phyloP scores from a whole-genome alignment of 1,284 basidiomycete genomes.

The Puccinia coronata region DNA sequence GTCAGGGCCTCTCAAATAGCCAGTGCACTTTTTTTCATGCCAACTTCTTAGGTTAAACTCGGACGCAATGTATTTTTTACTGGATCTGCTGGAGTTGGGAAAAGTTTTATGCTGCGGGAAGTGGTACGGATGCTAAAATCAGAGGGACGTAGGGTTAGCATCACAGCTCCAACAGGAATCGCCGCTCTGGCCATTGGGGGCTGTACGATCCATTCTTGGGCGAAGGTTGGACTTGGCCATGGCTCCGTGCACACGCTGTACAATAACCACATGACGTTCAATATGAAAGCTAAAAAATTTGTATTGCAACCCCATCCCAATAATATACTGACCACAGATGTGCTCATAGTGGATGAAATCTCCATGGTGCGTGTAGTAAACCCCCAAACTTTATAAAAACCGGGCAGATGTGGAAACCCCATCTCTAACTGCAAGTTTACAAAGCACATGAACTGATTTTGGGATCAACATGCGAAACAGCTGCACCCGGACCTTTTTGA shows the following conservation, averaged over 20 bases:
- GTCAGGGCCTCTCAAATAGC: neutral
- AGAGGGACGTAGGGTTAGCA: neutral
- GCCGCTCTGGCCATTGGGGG: slow-evolving; percentile 42
- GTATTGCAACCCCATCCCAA: neutral
- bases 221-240: slow-evolving; percentile 34
- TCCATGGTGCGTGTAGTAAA: slow-evolving; percentile 36
- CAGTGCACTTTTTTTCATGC: neutral
- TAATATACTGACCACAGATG: slow-evolving; percentile 31
- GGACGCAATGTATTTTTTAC: slow-evolving; percentile 48
- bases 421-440: neutral
- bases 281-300: neutral
- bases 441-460: neutral
- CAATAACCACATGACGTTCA: slow-evolving; percentile 6
- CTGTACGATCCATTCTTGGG: slow-evolving; percentile 44
- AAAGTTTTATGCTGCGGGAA: slow-evolving; percentile 46
- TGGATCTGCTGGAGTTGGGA: slow-evolving; percentile 45
- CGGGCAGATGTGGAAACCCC: too few species aligned
- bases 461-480: neutral
- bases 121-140: slow-evolving; percentile 41
- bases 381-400: neutral
- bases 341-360: slow-evolving; percentile 43
- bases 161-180: slow-evolving; percentile 47
- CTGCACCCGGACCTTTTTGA: slow-evolving; percentile 45
- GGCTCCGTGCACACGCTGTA: slow-evolving; percentile 39
- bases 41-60: slow-evolving; percentile 25